Evolutionary conservation across 805 yeast genomes (phyloP).

Genomic region (Candida oleophila): DNA sequence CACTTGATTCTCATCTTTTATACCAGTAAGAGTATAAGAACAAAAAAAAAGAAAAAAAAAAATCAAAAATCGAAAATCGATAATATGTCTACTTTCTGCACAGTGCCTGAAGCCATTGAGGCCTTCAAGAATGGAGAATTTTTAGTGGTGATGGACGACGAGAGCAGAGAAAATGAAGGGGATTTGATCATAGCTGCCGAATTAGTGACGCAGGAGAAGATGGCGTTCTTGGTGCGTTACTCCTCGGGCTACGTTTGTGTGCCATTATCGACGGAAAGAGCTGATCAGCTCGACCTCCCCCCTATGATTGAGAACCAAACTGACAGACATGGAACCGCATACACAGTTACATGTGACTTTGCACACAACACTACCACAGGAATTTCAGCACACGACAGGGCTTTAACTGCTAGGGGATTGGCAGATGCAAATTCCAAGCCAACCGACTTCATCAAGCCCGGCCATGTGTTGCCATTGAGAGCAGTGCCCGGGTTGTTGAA

Average conservation of each 20-base stretch:
- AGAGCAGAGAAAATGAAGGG: slow-evolving; percentile 94
- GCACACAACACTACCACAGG: slow-evolving; percentile 94
- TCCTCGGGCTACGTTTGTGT: slow-evolving; percentile 93
- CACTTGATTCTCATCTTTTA: no score
- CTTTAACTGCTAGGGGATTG: slow-evolving; percentile 70
- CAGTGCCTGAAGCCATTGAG: slow-evolving; percentile 69
- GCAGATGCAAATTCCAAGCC: slow-evolving; percentile 61
- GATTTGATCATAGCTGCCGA: slow-evolving; percentile 94
- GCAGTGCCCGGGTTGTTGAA: slow-evolving; percentile 84
- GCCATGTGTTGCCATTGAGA: slow-evolving; percentile 89
- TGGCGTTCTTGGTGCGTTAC: slow-evolving; percentile 91
- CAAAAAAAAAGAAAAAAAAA: background rate
- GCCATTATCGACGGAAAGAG: slow-evolving; percentile 75
- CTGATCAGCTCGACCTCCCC: slow-evolving; percentile 78
- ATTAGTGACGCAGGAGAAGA: slow-evolving; percentile 69
- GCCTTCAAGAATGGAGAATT: slow-evolving; percentile 78
- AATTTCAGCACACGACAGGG: slow-evolving; percentile 91
- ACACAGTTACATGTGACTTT: slow-evolving; percentile 87
- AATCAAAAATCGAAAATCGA: background rate
- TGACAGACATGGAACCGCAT: slow-evolving; percentile 96
- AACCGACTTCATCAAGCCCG: slow-evolving; percentile 81
- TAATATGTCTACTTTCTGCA: slow-evolving; percentile 34
- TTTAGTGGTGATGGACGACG: slow-evolving; percentile 95
- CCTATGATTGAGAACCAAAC: slow-evolving; percentile 62
- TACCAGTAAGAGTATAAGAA: no score